These are phyloP conservation scores for Acacia pycnantha DNA, from an alignment of 331 rosid species.

Conservation along the genomic window DNA sequence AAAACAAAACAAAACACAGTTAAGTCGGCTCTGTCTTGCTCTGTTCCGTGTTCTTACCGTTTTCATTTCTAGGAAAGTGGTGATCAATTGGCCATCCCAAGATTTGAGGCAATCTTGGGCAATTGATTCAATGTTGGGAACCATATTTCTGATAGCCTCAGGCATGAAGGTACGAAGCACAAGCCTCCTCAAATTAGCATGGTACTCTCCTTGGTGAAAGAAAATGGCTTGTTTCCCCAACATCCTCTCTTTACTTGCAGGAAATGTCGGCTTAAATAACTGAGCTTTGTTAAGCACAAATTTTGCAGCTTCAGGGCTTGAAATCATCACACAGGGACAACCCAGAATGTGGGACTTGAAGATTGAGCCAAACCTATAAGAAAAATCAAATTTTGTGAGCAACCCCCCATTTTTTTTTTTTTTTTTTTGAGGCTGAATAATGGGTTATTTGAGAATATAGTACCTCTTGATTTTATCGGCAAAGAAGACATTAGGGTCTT, in stretches of 20 bases:
- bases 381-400: neutral
- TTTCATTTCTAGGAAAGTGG: conserved; percentile 82
- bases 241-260: conserved; percentile 89
- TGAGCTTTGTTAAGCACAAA: conserved; percentile 67
- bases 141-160: conserved; percentile 46
- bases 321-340: conserved; percentile 91
- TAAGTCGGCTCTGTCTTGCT: conserved; percentile 5
- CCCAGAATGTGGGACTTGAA: conserved; percentile 94
- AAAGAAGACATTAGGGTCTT: conserved; percentile 85
- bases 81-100: conserved; percentile 57
- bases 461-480: conserved; percentile 64
- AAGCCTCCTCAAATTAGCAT: conserved; percentile 69
- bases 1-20: neutral
- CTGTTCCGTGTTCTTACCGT: conserved; percentile 41
- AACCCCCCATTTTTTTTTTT: too few species aligned
- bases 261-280: conserved; percentile 86
- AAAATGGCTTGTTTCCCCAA: conserved; percentile 87
- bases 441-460: neutral
- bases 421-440: neutral
- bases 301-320: conserved; percentile 80
- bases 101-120: conserved; percentile 58
- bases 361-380: conserved; percentile 70
- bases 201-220: conserved; percentile 87
- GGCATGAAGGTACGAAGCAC: conserved; percentile 90
- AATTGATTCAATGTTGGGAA: conserved; percentile 61